phyloP scores from a whole-genome alignment of 768 basidiomycete genomes.

The Boletus rufocinnamomeus region DNA sequence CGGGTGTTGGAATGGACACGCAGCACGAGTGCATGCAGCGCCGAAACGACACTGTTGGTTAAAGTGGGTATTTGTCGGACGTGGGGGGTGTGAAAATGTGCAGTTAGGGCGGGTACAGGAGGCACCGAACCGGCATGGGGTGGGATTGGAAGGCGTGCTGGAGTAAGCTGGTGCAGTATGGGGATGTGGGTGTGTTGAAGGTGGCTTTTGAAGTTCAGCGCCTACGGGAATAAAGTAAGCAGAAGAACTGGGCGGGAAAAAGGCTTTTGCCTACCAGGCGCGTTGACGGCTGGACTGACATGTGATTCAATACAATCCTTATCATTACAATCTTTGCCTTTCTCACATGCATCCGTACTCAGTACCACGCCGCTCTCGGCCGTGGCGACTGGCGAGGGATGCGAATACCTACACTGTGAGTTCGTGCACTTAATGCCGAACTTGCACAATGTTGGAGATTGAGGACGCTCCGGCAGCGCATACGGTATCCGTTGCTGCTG shows the following conservation, averaged over 20 bases:
- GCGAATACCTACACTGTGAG: constrained; percentile 84
- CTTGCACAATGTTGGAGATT: constrained; percentile 92
- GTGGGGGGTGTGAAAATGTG: constrained; percentile 66
- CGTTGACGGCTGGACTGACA: constrained; percentile 81
- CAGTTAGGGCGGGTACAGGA: constrained; percentile 71
- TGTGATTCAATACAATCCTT: constrained; percentile 92
- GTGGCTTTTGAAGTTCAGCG: constrained; percentile 37
- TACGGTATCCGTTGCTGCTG: constrained; percentile 46
- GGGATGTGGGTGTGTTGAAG: constrained; percentile 39
- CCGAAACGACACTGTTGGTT: constrained; percentile 79
- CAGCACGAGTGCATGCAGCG: constrained; percentile 77
- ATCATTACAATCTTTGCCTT: constrained; percentile 87
- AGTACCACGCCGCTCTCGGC: constrained; percentile 93
- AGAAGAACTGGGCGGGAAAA: not conserved
- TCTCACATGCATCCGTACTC: constrained; percentile 91
- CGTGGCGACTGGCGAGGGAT: constrained; percentile 97
- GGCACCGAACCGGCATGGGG: constrained; percentile 68
- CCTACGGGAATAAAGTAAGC: constrained; percentile 25
- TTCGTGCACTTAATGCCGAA: constrained; percentile 91
- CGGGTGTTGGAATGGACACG: constrained; percentile 92
- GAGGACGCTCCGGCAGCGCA: constrained; percentile 72
- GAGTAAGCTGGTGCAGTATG: constrained; percentile 35
- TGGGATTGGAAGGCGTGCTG: constrained; percentile 27
- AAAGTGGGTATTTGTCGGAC: constrained; percentile 40
- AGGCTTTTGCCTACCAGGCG: constrained; percentile 47